Evolutionary conservation across 83 land plant genomes (phyloP), one percentile per base, ranked within the genome.

Genomic region (Picea mariana): DNA sequence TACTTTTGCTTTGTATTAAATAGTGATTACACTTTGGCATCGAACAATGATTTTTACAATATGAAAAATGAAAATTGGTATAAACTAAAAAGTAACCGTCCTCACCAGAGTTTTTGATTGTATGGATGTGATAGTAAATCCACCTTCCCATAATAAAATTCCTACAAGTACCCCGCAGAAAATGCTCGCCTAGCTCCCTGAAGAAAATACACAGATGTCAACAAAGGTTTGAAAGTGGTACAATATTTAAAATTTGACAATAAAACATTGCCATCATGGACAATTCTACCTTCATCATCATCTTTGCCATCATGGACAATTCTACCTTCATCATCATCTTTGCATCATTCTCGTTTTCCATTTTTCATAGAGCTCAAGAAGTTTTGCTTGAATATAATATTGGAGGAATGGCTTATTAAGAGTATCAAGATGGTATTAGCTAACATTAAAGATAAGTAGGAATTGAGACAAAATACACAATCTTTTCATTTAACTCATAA

Each of bases 151-250:
- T 88, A 82, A 27, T 95, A 97, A 73, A 97, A 94, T 96, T 93
- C 87, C 81, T 87, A 88, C 67, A 97, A 86, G 85, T 38, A 97
- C 99, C 80, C 99, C 99, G 99, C 99, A 68, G 88, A 97, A 80
- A 91, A 97, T 4, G 93, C 97, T 61, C 94, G 90, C 8, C 99
- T 97, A 77, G 80, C 86, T 61, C 97, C 99, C 99, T 97, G 76
- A 3, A 49, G 16, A 67, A 65, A 20, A 84, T 42, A 62, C 23
- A 66, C 18, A 64, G 17, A 42, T 72, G 42, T 61, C 31, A 31
- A 69, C 4, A 15, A 67, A 62, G 44, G 61, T n/a, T 2, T 20
- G 20, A 8, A 60, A 59, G 16, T 9, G 59, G 16, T 55, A 47
- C 20, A 79, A 69, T 40, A 78, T 47, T 38, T 13, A 27, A 23